phyloP scores from a whole-genome alignment of 2,329 filamentous ascomycete genomes.

The Dichotomopilus funicola region DNA sequence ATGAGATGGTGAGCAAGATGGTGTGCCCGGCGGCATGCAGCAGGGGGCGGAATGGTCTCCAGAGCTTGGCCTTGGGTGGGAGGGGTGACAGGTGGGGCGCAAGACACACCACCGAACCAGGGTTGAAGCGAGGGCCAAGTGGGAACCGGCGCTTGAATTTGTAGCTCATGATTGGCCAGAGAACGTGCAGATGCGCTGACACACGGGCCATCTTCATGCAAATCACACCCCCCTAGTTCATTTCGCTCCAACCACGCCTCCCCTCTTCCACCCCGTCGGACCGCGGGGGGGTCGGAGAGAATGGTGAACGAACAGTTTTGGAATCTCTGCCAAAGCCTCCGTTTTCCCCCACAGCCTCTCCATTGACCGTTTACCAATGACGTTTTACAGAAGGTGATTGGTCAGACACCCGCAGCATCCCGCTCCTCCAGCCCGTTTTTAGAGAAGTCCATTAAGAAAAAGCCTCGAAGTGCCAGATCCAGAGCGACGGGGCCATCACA shows the following conservation, averaged over 20 bases:
- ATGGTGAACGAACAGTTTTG: too few species aligned
- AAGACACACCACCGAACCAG: constrained; percentile 15
- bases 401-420: neutral
- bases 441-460: too few species aligned
- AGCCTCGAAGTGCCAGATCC: neutral
- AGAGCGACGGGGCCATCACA: neutral
- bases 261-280: neutral
- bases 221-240: constrained; percentile 26
- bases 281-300: neutral
- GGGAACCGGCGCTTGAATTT: constrained; percentile 16
- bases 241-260: neutral
- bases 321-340: too few species aligned
- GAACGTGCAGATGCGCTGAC: constrained; percentile 27
- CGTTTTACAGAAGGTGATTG: neutral
- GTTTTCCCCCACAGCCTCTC: too few species aligned
- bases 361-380: neutral
- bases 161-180: constrained; percentile 17
- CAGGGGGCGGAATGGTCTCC: constrained; percentile 5
- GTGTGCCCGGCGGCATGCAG: constrained; percentile 25
- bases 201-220: constrained; percentile 30
- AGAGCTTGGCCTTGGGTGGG: constrained; percentile 13
- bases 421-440: too few species aligned
- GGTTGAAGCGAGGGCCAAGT: constrained; percentile 18
- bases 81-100: constrained; percentile 19
- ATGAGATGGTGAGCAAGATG: constrained; percentile 24